Percentiles rank a stretch among this genome's conserved stretches.
phyloP scores from a whole-genome alignment of 1,284 basidiomycete genomes.

The Ganoderma resinaceum region DNA sequence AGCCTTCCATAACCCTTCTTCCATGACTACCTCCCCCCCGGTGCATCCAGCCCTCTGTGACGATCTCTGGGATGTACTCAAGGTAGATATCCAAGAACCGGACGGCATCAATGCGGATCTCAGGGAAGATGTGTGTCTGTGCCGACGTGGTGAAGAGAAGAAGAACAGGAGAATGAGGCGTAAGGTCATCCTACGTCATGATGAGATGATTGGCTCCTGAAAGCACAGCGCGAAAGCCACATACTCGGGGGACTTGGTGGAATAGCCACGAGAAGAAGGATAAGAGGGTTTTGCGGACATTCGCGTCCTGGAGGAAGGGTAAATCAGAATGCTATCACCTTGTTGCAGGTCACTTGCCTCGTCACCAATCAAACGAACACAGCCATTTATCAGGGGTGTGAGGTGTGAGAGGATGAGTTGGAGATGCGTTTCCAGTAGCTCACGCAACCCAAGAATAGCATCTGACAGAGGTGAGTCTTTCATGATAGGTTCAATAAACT shows the following conservation, averaged over 20 bases:
- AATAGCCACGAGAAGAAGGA: slow-evolving; percentile 78
- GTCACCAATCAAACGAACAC: slow-evolving; percentile 80
- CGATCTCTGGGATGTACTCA: slow-evolving; percentile 70
- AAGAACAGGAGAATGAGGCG: slow-evolving; percentile 76
- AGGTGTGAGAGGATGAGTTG: slow-evolving; percentile 64
- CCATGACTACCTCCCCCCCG: slow-evolving; percentile 55
- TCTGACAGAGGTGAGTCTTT: slow-evolving; percentile 52
- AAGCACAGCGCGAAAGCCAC: slow-evolving; percentile 23
- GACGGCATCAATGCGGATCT: slow-evolving; percentile 91
- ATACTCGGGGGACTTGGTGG: slow-evolving; percentile 66
- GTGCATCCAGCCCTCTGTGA: slow-evolving; percentile 75
- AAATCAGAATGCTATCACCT: background rate
- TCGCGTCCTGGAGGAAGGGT: slow-evolving; percentile 56
- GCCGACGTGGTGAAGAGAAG: slow-evolving; percentile 91
- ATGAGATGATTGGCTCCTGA: too few relatives aligned
- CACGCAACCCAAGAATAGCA: slow-evolving; percentile 82
- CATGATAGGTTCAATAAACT: background rate
- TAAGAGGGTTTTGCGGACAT: slow-evolving; percentile 67
- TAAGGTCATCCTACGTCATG: slow-evolving; percentile 57
- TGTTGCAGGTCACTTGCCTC: slow-evolving; percentile 59
- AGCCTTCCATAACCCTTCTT: slow-evolving; percentile 73
- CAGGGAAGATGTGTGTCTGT: slow-evolving; percentile 94
- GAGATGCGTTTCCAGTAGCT: slow-evolving; percentile 77
- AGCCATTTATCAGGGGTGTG: slow-evolving; percentile 68
- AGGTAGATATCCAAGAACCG: slow-evolving; percentile 84